Percentiles rank a stretch among this genome's conserved stretches.
Evolutionary conservation across 768 basidiomycete species (phyloP).

Genomic region (Mycena crocata): DNA sequence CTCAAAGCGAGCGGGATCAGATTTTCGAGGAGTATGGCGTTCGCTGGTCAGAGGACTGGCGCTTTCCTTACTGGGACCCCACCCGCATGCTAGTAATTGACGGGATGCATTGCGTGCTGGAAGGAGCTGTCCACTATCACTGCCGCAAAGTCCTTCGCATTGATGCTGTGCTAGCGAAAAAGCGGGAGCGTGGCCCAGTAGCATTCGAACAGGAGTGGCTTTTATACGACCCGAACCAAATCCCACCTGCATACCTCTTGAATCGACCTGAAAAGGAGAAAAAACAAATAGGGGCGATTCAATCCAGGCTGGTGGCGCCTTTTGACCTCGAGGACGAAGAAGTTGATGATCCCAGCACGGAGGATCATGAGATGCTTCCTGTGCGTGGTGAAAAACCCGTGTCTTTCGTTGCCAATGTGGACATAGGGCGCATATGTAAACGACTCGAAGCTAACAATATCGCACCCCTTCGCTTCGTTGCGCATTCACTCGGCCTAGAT

Average conservation of each 20-base stretch:
- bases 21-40: constrained; percentile 39
- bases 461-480: constrained; percentile 6
- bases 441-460: not conserved
- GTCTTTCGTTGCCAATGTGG: not conserved
- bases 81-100: constrained; percentile 45
- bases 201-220: constrained; percentile 23
- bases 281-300: not conserved
- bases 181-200: constrained; percentile 1
- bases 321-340: not conserved
- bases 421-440: not conserved
- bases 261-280: not conserved
- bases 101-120: constrained; percentile 50
- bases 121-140: constrained; percentile 37
- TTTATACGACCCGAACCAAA: not conserved
- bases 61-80: constrained; percentile 52
- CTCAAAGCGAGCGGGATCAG: constrained; percentile 17
- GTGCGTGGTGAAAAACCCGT: not conserved
- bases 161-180: constrained; percentile 13
- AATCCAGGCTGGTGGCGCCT: not conserved
- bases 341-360: not conserved
- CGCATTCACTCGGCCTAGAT: not conserved
- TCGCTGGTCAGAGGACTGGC: constrained; percentile 43
- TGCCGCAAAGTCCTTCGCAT: constrained; percentile 27
- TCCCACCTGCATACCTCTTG: not conserved
- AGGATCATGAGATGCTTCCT: constrained; percentile 10